phyloP scores from a whole-genome alignment of 805 yeast genomes.

The Komagataella mondaviorum region DNA sequence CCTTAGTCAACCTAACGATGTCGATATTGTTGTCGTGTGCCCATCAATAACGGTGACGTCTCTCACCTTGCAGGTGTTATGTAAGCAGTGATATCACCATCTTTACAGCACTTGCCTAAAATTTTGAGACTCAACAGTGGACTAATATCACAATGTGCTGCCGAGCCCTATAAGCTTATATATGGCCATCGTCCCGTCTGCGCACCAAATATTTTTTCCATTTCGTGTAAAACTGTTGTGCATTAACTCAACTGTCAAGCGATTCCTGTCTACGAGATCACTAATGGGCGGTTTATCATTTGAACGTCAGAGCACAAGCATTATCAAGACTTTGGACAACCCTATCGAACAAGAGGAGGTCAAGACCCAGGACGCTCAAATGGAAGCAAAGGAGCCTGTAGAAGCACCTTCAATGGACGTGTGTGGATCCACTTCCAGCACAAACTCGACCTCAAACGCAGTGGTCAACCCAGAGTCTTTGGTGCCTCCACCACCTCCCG shows the following conservation, averaged over 20 bases:
- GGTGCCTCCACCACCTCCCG: slow-evolving; percentile 2
- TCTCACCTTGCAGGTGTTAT: background rate
- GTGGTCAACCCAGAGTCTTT: background rate
- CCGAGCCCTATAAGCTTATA: background rate
- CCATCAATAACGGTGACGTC: background rate
- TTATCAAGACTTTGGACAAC: background rate
- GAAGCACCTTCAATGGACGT: background rate
- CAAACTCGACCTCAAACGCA: background rate
- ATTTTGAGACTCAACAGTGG: background rate
- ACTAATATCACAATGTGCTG: background rate
- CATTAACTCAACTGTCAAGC: background rate
- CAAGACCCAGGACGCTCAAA: background rate
- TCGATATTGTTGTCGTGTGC: background rate
- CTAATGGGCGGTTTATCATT: background rate
- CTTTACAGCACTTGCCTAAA: background rate
- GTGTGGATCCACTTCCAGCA: background rate
- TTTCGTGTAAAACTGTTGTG: background rate
- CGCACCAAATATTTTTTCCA: background rate
- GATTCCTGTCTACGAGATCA: background rate
- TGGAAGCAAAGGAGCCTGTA: background rate
- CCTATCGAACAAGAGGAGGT: background rate
- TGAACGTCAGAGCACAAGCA: background rate
- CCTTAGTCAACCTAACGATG: too few species aligned
- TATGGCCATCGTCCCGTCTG: background rate
- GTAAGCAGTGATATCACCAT: background rate